Evolutionary conservation across 495 filamentous ascomycete genomes (phyloP), one percentile per base, ranked within the genome.

Genomic region (Daldinia childiae): DNA sequence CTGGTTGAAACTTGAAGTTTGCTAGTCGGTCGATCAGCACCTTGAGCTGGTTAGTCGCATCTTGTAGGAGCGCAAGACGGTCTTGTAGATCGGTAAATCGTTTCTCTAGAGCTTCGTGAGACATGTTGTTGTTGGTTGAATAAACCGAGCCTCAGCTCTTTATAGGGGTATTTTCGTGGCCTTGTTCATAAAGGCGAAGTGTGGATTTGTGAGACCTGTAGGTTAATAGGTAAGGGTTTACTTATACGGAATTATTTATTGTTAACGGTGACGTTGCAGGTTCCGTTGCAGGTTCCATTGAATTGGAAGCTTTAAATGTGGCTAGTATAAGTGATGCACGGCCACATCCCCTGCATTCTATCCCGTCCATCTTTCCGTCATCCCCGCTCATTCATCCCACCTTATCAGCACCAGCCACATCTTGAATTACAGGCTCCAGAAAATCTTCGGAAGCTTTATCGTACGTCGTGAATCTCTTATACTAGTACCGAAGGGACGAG

Each of bases 21-120:
- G 88, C 85, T 8, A 97, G 86, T 6, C 91, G 90, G 56, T 88
- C 80, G 64, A 97, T 92, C 14, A 96, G 86, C n/a, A 90, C 87
- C 62, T 90, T 85, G 24, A 90, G 87, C 68, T 91, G 84, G 71
- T 84, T 86, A 36, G 92, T 87, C 17, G 89, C 83, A 56, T 91
- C 87, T 54, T 91, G 90, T 14, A 96, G 84, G 67, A 88, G 83
- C 62, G 85, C 83, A 34, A 95, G 84, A 54, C 92, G 90, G 59
- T 87, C 83, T 34, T 90, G 87, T 27, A 95, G 84, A 52, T 78
- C 84, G 58, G 85, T 82, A 39, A 95, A 85, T 54, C 92, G 90
- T 66, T 86, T 83, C 51, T 90, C 87, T 26, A 94, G 85, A 30
- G 83, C 74, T 66, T 90, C 82, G 59, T 86, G 82, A 15, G 90